Evolutionary conservation across 1,139 yeast species (phyloP).

Genomic region (Lodderomyces theae): DNA sequence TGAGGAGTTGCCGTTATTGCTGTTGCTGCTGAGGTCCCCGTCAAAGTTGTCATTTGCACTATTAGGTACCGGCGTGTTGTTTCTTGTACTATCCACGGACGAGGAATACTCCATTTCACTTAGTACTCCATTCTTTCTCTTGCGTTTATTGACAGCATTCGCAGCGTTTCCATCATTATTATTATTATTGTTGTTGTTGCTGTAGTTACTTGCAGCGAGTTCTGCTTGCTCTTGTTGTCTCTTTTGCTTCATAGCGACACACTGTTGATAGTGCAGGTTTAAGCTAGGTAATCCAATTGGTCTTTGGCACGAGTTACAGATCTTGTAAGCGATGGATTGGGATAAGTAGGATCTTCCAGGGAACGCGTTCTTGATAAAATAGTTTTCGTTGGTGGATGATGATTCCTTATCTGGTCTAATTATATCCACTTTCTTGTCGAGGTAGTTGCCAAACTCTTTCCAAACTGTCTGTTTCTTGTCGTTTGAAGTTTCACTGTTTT

Average conservation of each 20-base stretch:
- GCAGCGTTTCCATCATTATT: constrained; percentile 11
- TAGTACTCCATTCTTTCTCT: constrained; percentile 31
- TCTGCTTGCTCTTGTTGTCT: constrained; percentile 27
- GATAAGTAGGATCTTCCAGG: constrained; percentile 34
- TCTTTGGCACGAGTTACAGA: constrained; percentile 64
- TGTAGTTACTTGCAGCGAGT: constrained; percentile 13
- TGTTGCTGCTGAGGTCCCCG: constrained; percentile 2
- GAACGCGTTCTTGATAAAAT: constrained; percentile 1
- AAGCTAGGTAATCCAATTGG: constrained; percentile 56
- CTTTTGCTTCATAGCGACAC: constrained; percentile 49
- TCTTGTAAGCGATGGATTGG: constrained; percentile 51
- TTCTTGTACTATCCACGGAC: constrained; percentile 42
- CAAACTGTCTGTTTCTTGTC: constrained; percentile 35
- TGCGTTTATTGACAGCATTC: constrained; percentile 22
- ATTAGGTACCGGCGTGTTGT: constrained; percentile 37
- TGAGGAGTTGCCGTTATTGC: constrained; percentile 9
- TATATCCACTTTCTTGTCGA: constrained; percentile 46
- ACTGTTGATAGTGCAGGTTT: constrained; percentile 43
- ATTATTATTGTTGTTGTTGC: too few species aligned
- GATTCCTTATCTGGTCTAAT: constrained; percentile 21
- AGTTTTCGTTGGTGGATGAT: constrained; percentile 19
- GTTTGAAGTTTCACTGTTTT: background rate
- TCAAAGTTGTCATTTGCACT: constrained; percentile 2
- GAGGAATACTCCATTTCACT: constrained; percentile 34
- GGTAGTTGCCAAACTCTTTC: constrained; percentile 62